Percentiles rank a stretch among this genome's conserved stretches.
Conservation (phyloP, 1,284 basidiomycete genomes). For the Cutaneotrichosporon mucoides region DNA sequence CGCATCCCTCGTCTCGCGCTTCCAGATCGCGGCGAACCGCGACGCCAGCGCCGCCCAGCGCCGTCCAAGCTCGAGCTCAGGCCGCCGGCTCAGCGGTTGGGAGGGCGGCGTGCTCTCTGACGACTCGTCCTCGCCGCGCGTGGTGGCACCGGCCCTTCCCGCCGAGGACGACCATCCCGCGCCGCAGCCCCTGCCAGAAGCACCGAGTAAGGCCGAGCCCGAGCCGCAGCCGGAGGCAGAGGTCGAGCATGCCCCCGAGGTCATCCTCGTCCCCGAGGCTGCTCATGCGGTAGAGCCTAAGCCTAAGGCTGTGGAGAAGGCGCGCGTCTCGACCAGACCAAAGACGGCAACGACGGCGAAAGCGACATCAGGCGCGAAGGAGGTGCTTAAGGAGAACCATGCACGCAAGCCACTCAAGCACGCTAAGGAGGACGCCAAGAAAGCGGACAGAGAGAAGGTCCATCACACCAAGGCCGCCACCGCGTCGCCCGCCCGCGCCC, state of each 20-base stretch:
- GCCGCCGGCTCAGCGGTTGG: not conserved
- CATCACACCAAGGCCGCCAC: not conserved
- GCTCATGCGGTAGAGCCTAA: not conserved
- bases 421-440: not conserved
- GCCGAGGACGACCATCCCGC: too few species aligned
- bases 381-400: too few species aligned
- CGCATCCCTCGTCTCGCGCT: constrained; percentile 23
- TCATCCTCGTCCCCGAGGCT: too few species aligned
- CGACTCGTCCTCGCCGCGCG: too few species aligned
- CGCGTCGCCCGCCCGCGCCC: not conserved
- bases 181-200: too few species aligned
- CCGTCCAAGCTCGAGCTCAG: constrained; percentile 11
- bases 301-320: not conserved
- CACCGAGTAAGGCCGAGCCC: too few species aligned
- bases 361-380: too few species aligned
- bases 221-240: too few species aligned
- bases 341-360: not conserved
- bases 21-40: constrained; percentile 23
- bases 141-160: too few species aligned
- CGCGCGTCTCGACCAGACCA: not conserved
- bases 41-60: constrained; percentile 8
- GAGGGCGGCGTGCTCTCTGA: not conserved
- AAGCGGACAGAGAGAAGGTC: not conserved
- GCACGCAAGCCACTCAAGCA: too few species aligned
- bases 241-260: too few species aligned